A percentile compares a stretch with the other conserved stretches of the same genome.
Evolutionary conservation across 768 basidiomycete species (phyloP).

Genomic region (Trametes meyenii): DNA sequence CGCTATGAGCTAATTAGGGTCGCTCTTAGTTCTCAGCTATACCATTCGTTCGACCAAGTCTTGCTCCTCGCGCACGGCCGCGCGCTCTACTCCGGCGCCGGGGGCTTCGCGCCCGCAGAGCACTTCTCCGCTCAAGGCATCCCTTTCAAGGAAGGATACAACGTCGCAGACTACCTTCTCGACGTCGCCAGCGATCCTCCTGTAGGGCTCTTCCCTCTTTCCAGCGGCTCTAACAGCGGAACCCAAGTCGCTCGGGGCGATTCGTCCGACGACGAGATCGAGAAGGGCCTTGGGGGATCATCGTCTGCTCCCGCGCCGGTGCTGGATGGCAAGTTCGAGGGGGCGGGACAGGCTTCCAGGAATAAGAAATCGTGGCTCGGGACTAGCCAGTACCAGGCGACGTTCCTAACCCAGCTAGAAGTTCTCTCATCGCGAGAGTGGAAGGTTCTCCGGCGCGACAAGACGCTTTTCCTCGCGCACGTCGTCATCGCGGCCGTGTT

Average conservation of each 20-base stretch:
- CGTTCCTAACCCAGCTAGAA: constrained; percentile 89
- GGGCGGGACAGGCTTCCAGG: not conserved
- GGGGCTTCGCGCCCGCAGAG: constrained; percentile 67
- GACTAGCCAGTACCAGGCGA: constrained; percentile 57
- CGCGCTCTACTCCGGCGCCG: constrained; percentile 78
- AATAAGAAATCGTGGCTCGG: constrained; percentile 11
- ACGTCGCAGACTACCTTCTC: constrained; percentile 89
- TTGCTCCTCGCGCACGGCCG: constrained; percentile 78
- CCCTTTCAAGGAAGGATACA: constrained; percentile 79
- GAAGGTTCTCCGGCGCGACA: constrained; percentile 83
- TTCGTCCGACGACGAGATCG: constrained; percentile 19
- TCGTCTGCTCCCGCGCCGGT: not conserved
- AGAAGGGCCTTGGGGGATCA: constrained; percentile 6
- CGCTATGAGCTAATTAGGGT: not conserved
- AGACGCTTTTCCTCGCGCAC: constrained; percentile 82
- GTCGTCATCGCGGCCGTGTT: constrained; percentile 66
- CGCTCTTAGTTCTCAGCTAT: constrained; percentile 67
- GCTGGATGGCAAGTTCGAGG: not conserved
- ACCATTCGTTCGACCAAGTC: constrained; percentile 83
- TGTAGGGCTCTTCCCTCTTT: constrained; percentile 45
- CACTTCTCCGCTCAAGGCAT: constrained; percentile 53
- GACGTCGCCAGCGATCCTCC: constrained; percentile 80
- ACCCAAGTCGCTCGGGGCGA: not conserved
- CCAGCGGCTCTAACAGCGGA: constrained; percentile 6
- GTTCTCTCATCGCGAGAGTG: constrained; percentile 83